Evolutionary conservation across 2,329 filamentous ascomycete species (phyloP).

Genomic region (Sclerotinia borealis): DNA sequence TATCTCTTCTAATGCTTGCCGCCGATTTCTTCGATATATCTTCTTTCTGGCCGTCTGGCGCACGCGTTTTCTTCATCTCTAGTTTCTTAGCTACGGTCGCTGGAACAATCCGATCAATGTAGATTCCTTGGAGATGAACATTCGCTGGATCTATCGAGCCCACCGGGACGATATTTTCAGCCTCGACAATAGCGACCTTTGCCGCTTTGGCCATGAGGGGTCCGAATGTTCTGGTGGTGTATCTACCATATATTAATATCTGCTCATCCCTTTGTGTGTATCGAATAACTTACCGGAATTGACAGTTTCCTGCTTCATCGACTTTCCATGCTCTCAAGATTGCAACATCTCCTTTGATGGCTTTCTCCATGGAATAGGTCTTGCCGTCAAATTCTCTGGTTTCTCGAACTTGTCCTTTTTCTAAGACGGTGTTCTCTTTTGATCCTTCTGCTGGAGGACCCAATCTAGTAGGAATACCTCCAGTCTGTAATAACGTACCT

Average conservation of each 20-base stretch:
- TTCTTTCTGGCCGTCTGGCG: constrained; percentile 63
- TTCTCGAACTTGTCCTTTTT: constrained; percentile 60
- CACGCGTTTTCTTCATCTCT: constrained; percentile 55
- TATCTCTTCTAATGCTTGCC: constrained; percentile 52
- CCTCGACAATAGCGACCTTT: constrained; percentile 70
- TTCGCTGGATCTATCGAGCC: constrained; percentile 67
- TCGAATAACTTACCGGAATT: constrained; percentile 8
- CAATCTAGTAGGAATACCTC: constrained; percentile 60
- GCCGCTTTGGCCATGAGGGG: constrained; percentile 77
- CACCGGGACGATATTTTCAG: constrained; percentile 71
- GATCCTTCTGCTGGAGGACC: constrained; percentile 43
- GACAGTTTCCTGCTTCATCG: constrained; percentile 68
- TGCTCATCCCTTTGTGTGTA: constrained; percentile 31
- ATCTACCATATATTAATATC: constrained; percentile 27
- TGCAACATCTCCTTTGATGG: constrained; percentile 68
- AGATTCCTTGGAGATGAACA: constrained; percentile 75
- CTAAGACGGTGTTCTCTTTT: constrained; percentile 40
- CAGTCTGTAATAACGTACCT: constrained; percentile 60
- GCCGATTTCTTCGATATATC: constrained; percentile 57
- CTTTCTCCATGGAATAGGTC: constrained; percentile 70
- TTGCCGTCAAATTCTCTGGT: constrained; percentile 66
- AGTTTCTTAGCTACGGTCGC: constrained; percentile 65
- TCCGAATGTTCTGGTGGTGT: constrained; percentile 69
- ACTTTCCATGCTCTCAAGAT: constrained; percentile 72
- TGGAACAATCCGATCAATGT: constrained; percentile 72